These are phyloP conservation scores for Suhomyces bokatorum DNA, from an alignment of 1,139 yeast genomes.

Conservation along the genomic window DNA sequence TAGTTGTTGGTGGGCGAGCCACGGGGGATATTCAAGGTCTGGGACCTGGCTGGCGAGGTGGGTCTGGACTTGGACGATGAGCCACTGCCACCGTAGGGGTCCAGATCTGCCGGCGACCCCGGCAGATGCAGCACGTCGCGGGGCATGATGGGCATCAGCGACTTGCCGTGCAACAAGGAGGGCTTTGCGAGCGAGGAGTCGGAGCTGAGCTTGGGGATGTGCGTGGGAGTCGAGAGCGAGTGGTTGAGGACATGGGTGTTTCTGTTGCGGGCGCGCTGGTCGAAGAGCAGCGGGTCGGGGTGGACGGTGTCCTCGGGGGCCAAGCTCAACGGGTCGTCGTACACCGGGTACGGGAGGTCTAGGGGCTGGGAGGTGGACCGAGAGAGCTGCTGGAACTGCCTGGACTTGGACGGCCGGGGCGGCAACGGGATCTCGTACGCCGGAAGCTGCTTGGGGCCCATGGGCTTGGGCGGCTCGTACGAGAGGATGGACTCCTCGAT, in stretches of 20 bases:
- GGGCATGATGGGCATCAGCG: slow-evolving; percentile 11
- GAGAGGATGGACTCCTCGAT: slow-evolving; percentile 15
- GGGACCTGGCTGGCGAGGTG: background rate
- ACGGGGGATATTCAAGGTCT: slow-evolving; percentile 7
- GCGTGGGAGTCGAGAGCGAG: slow-evolving; percentile 10
- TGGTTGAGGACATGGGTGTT: slow-evolving; percentile 11
- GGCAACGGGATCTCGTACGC: slow-evolving; percentile 25
- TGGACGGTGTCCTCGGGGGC: slow-evolving; percentile 2
- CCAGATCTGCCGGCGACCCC: background rate
- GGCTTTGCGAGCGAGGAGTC: slow-evolving; percentile 4
- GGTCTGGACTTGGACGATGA: background rate
- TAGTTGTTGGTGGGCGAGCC: slow-evolving; percentile 9
- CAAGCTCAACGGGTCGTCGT: background rate
- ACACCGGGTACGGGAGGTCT: slow-evolving; percentile 15
- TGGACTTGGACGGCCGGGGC: slow-evolving; percentile 5
- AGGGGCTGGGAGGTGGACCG: slow-evolving; percentile 12
- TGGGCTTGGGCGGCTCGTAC: slow-evolving; percentile 37
- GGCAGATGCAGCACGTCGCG: slow-evolving; percentile 5
- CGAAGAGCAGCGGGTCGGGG: background rate
- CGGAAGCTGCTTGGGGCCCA: slow-evolving; percentile 44
- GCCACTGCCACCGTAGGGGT: background rate
- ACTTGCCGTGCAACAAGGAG: slow-evolving; percentile 1
- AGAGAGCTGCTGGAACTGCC: slow-evolving; percentile 18
- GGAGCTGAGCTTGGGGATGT: slow-evolving; percentile 9
- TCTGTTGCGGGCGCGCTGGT: background rate